These are phyloP conservation scores for Closterium sp. DNA, from an alignment of 139 green algal species.

Conservation along the genomic window DNA sequence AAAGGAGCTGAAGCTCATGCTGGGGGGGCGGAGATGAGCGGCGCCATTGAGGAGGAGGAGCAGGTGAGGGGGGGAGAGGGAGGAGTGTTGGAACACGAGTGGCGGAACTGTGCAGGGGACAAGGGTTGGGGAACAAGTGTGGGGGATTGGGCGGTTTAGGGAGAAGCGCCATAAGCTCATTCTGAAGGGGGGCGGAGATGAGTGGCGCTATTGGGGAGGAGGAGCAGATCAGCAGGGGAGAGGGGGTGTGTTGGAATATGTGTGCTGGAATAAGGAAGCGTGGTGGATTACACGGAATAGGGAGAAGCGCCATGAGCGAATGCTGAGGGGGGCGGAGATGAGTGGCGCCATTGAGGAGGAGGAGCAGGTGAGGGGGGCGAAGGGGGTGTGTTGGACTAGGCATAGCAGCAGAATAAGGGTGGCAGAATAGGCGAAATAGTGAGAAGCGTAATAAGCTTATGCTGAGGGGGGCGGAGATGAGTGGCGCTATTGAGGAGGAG, in stretches of 20 bases:
- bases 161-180: slow-evolving; percentile 58
- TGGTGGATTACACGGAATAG: too few species aligned
- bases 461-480: slow-evolving; percentile 48
- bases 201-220: slow-evolving; percentile 55
- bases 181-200: slow-evolving; percentile 44
- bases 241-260: not conserved
- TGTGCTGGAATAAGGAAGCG: too few species aligned
- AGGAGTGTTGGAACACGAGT: not conserved
- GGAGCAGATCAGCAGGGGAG: slow-evolving; percentile 29
- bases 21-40: slow-evolving; percentile 46
- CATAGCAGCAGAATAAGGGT: too few species aligned
- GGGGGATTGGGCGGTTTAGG: too few species aligned
- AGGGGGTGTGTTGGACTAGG: not conserved
- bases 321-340: slow-evolving; percentile 47
- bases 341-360: slow-evolving; percentile 59
- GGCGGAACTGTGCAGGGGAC: too few species aligned
- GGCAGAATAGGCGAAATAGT: too few species aligned
- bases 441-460: slow-evolving; percentile 58
- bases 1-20: slow-evolving; percentile 59
- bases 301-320: slow-evolving; percentile 53
- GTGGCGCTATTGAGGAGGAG: slow-evolving; percentile 53
- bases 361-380: slow-evolving; percentile 29
- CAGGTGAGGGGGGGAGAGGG: slow-evolving; percentile 6
- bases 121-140: too few species aligned
- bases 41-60: slow-evolving; percentile 58